Base-by-base conservation (phyloP, 495 filamentous ascomycete genomes). In the Friedmanniomyces endolithicus region DNA sequence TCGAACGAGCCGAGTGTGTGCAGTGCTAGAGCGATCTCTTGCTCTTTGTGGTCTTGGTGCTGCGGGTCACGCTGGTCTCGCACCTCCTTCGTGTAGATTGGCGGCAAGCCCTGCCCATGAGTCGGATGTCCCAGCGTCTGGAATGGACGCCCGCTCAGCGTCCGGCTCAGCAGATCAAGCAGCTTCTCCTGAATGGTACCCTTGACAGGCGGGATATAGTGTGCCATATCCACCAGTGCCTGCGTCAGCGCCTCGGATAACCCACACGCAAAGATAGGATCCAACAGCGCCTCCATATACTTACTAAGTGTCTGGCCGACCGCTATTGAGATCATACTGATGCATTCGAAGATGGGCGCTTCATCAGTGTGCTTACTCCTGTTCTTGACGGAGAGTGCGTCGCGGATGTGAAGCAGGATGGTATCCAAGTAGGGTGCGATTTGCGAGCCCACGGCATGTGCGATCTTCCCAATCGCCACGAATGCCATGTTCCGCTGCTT, bases 261-360 rank as follows among this genome's bases (percentile, higher is more conserved):
- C 43, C 90, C 90, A 60, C 92, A 99, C 17, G 87, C 87, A 69
- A 99, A 97, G 57, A 99, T 95, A 2, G 94, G 89, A 60, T 97
- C 90, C 1, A 99, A 78, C 23, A 97, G 71, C 17, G 87, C 86
- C 62, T 96, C 88, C 85, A 99, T 95, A 64, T 96, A 94, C 65
- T 95, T 97, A 76, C 86, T 95, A 57, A 99, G 78, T 1, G 90
- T 85, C 72, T 97, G 94, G 22, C 92, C 92, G 27, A 97, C 90
- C 11, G 92, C 92, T 39, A 88, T 81, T 4, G 92, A 89, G 34
- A 99, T 76, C 78, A 94, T 89, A 68, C 92, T 97, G 65, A 99
- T 90, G 68, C 92, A 99, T 63, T 92, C 84, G 63, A 99, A 99
- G 63, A 97, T 94, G 0, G 94, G 94, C n/a, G 78, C 78, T 66